phyloP scores from a whole-genome alignment of 371 early-diverging fungal species.

The Actinomortierella wolfii region DNA sequence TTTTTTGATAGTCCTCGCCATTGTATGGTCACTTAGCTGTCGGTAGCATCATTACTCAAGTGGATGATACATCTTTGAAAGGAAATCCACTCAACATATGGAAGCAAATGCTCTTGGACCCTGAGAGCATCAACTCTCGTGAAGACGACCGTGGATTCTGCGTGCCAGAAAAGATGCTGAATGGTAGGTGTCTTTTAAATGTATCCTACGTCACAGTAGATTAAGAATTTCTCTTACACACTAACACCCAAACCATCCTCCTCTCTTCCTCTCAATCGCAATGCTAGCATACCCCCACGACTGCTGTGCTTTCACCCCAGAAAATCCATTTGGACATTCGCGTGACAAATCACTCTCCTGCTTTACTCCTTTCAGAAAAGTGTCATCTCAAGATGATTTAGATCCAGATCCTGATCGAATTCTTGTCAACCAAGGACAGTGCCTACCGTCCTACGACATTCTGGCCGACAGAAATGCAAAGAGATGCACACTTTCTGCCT shows the following conservation, averaged over 20 bases:
- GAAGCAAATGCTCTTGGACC: slow-evolving; percentile 6
- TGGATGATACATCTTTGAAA: slow-evolving; percentile 53
- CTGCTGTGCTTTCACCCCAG: slow-evolving; percentile 58
- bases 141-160: slow-evolving; percentile 20
- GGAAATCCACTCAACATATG: slow-evolving; percentile 44
- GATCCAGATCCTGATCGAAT: slow-evolving; percentile 14
- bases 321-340: slow-evolving; percentile 59
- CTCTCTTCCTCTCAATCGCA: background rate
- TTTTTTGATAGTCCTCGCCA: slow-evolving; percentile 53
- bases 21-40: slow-evolving; percentile 52
- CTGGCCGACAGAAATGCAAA: slow-evolving; percentile 11
- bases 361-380: slow-evolving; percentile 51
- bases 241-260: background rate
- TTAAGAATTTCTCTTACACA: background rate
- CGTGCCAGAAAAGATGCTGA: slow-evolving; percentile 26
- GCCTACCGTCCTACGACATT: slow-evolving; percentile 23
- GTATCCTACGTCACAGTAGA: no score
- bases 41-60: slow-evolving; percentile 54
- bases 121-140: no score
- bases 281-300: slow-evolving; percentile 27
- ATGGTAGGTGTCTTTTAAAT: slow-evolving; percentile 14
- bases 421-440: slow-evolving; percentile 25
- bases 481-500: slow-evolving; percentile 9
- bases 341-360: slow-evolving; percentile 53
- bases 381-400: no score